A percentile compares a stretch with the other conserved stretches of the same genome.
Conservation (phyloP, 2,329 filamentous ascomycete genomes). For the Sporothrix pallida region DNA sequence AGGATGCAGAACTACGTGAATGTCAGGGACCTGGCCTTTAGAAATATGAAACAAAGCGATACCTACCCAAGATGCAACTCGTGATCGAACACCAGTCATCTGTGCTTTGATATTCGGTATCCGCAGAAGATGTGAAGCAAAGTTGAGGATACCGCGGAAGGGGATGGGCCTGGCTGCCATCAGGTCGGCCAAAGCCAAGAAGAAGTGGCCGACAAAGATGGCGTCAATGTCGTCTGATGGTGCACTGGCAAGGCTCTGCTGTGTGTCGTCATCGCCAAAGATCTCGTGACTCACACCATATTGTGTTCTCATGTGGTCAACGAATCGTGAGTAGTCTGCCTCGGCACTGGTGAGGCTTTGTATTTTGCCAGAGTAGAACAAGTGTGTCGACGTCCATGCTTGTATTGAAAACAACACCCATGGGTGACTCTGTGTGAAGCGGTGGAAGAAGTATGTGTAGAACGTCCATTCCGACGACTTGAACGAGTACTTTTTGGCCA, state of each 20-base stretch:
- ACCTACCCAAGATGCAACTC: conserved; percentile 24
- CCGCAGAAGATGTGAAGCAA: conserved; percentile 6
- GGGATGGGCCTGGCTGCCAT: not conserved
- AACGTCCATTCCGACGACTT: conserved; percentile 25
- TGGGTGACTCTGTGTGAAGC: conserved; percentile 9
- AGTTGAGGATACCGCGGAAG: conserved; percentile 11
- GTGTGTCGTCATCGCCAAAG: not conserved
- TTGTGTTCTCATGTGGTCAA: not conserved
- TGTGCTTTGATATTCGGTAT: not conserved
- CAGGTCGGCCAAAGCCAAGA: conserved; percentile 16
- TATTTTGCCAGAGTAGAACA: conserved; percentile 18
- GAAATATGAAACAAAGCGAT: too few relatives aligned
- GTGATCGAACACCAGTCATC: conserved; percentile 22
- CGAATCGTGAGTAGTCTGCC: not conserved
- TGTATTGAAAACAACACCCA: conserved; percentile 25
- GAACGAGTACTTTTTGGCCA: conserved; percentile 27
- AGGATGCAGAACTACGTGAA: conserved; percentile 12
- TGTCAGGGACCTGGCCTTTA: not conserved
- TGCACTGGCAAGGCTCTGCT: not conserved
- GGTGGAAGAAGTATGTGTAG: conserved; percentile 28
- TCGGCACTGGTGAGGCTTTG: not conserved
- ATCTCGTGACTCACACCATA: not conserved
- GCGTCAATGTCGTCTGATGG: conserved; percentile 2
- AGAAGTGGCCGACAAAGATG: conserved; percentile 28
- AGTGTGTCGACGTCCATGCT: conserved; percentile 22